Evolutionary conservation across 75 land plant genomes (phyloP).

Genomic region (Picea glauca): DNA sequence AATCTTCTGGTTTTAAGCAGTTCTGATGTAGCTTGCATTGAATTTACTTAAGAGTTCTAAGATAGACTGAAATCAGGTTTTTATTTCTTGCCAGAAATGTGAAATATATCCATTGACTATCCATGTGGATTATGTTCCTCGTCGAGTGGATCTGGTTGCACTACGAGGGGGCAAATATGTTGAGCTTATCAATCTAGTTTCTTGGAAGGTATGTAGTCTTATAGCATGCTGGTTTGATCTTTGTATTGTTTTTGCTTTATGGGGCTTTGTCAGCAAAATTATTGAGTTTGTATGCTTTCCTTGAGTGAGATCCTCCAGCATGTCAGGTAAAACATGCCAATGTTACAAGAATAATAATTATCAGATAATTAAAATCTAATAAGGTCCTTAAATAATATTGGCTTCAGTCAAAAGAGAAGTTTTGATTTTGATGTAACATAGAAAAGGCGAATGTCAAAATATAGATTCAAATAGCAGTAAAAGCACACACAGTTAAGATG

Average conservation of each 20-base stretch:
- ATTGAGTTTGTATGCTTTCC: neutral
- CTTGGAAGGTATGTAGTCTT: slow-evolving; percentile 74
- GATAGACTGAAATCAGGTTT: neutral
- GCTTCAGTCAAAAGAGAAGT: no score
- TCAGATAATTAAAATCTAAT: no score
- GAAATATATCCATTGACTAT: slow-evolving; percentile 71
- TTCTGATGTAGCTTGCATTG: neutral
- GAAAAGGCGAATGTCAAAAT: no score
- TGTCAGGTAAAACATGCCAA: no score
- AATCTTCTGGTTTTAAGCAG: neutral
- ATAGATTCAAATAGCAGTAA: no score
- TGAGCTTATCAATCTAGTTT: slow-evolving; percentile 82
- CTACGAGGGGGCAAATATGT: slow-evolving; percentile 78
- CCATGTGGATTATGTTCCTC: slow-evolving; percentile 85
- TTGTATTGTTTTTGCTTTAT: neutral
- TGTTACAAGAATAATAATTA: no score
- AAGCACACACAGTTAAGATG: no score
- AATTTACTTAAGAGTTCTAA: no score
- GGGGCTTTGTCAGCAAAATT: neutral
- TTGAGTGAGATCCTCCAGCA: no score
- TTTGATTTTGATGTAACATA: no score
- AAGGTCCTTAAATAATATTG: no score
- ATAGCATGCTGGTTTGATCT: neutral
- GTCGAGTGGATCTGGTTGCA: slow-evolving; percentile 70
- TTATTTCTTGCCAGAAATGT: slow-evolving; percentile 60